phyloP scores from a whole-genome alignment of 306 rosid species.

The Trifolium pratense region DNA sequence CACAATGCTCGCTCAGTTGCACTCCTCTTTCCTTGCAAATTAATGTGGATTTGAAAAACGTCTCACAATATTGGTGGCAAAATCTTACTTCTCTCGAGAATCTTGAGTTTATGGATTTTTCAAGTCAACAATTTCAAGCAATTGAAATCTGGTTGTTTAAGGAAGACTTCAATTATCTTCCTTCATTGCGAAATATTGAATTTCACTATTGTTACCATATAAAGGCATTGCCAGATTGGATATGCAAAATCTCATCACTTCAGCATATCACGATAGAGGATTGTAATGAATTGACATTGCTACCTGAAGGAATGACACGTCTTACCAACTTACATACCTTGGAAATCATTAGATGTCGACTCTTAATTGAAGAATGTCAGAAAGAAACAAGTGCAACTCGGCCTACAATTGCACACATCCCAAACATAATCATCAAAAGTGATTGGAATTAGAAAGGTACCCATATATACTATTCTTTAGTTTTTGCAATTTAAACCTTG shows the following conservation, averaged over 20 bases:
- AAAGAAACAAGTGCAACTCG: neutral
- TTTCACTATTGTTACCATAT: too few species aligned
- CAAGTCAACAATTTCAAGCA: too few species aligned
- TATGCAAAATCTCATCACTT: neutral
- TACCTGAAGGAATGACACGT: neutral
- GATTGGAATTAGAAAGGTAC: too few species aligned
- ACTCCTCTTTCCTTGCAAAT: neutral
- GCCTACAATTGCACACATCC: neutral
- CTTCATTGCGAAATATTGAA: too few species aligned
- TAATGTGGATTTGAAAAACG: neutral
- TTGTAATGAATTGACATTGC: neutral
- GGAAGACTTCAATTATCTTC: neutral
- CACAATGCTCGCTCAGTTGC: neutral
- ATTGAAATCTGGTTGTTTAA: neutral
- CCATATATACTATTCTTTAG: too few species aligned
- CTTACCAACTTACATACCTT: neutral
- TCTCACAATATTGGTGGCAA: neutral
- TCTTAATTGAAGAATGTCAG: neutral
- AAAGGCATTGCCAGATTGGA: neutral
- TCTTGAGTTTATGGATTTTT: neutral
- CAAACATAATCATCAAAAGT: neutral
- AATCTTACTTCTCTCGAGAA: neutral
- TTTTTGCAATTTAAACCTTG: too few species aligned
- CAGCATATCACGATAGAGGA: neutral
- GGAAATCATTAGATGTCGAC: neutral